phyloP scores from a whole-genome alignment of 1,139 yeast species.

The Protomyces inouyei region DNA sequence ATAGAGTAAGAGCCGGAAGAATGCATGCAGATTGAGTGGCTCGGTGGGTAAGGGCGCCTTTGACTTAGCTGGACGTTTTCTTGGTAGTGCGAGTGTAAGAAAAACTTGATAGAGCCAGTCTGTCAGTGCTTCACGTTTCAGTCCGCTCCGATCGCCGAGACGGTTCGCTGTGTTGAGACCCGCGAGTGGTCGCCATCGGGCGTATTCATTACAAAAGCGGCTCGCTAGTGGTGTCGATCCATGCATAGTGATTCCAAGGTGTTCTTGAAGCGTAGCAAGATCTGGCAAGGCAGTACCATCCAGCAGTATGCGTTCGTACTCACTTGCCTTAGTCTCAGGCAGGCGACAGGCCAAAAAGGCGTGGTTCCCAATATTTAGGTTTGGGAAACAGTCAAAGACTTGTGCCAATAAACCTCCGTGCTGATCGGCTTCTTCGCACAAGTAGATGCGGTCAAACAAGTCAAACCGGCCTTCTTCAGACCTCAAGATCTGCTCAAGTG shows the following conservation, averaged over 20 bases:
- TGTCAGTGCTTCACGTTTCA: slow-evolving; percentile 4
- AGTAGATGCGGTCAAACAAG: slow-evolving; percentile 18
- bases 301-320: not conserved
- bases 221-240: not conserved
- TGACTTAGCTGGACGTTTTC: not conserved
- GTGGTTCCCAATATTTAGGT: slow-evolving; percentile 6
- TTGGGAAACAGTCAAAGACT: slow-evolving; percentile 7
- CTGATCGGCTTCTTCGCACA: slow-evolving; percentile 3
- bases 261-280: slow-evolving; percentile 1
- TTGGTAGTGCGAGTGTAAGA: slow-evolving; percentile 10
- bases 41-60: slow-evolving; percentile 1
- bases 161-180: slow-evolving; percentile 4
- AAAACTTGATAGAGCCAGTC: slow-evolving; percentile 16
- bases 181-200: slow-evolving; percentile 10
- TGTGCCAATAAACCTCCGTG: slow-evolving; percentile 16
- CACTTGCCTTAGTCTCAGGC: not conserved
- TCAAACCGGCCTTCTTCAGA: slow-evolving; percentile 19
- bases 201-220: not conserved
- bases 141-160: slow-evolving; percentile 13
- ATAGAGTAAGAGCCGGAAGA: slow-evolving; percentile 14
- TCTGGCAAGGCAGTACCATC: not conserved
- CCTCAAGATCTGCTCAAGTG: slow-evolving; percentile 4
- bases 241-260: slow-evolving; percentile 9
- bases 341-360: slow-evolving; percentile 17
- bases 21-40: slow-evolving; percentile 20